Base-by-base conservation (phyloP, 2,329 filamentous ascomycete genomes). In the Pochonia chlamydosporia region DNA sequence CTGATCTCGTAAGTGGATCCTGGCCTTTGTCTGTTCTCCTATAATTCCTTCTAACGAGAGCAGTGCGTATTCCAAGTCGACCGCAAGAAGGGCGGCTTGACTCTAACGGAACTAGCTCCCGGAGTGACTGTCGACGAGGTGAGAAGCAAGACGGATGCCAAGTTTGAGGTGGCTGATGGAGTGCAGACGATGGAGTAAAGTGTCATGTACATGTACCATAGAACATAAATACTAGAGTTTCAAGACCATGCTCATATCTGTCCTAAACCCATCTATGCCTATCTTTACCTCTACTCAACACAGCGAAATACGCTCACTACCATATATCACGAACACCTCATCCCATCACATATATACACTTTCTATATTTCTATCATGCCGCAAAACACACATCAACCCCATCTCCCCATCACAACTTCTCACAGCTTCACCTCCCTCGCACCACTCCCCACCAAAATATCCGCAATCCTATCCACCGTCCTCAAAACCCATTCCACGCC, bases 11-110 rank as follows among this genome's bases (percentile, higher is more conserved):
- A 62, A 68, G 80, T 74, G 26, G 3, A 2, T 18, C n/a, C 16
- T 11, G 11, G n/a, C 37, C 7, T 31, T 7, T 23, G 20, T 23
- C 25, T n/a, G 25, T 43, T 33, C 20, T 8, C 8, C 18, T 4
- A 5, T n/a, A 6, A 10, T 14, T 35, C 21, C 21, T 48, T 20
- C 36, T 48, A 54, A 54, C 55, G 25, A 40, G 4, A 16, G 11
- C 49, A 82, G 76, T 84, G 83, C 52, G 86, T 90, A 5, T 86
- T 87, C 63, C 72, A 86, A 57, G 82, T 87, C 7, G 79, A 86
- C 55, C 74, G 84, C 33, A 64, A 64, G 25, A 76, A 78, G 18
- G 84, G 83, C 2, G 74, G 71, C 0, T 61, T 88, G 35, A 85
- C 81, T 0, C 70, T 90, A 43, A 86, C 83, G 0, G 86, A 90